Evolutionary conservation across 352 stramenopile genomes (phyloP), one percentile per base, ranked within the genome.

Genomic region (Pythium oligandrum): DNA sequence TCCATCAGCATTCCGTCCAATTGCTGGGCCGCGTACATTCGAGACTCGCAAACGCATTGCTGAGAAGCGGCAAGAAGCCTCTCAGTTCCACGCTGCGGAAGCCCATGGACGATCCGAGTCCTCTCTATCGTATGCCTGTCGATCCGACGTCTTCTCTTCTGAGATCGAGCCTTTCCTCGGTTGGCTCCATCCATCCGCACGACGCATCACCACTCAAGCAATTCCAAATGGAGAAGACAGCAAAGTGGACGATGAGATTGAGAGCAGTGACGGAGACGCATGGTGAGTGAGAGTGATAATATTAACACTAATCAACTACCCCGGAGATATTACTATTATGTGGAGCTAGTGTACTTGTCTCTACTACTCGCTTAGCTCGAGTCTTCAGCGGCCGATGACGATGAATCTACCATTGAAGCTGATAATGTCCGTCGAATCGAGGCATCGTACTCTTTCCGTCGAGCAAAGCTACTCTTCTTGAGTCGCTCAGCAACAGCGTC

Each of bases 401-500:
- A 49, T 40, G 51, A 40, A 30, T 81, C 65, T 46, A 8, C 48
- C 8, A 43, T 58, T 9, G 49, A 55, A 6, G 55, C 55, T 4
- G 55, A 63, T 0, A 69, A 37, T 4, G 54, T 56, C 8, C 61
- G 61, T n/a, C 78, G 60, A 47, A 89, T 85, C 26, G 62, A 59
- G n/a, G 71, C 73, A 44, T 86, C 78, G 51, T 89, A 89, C 58
- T 89, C 78, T 61, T 78, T 78, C 40, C 78, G 66, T 33, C 73
- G 68, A 4, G 72, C 76, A 55, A 89, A 89, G 55, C 78, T 89
- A 52, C 78, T 89, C 44, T 78, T 80, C 52, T 84, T 86, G 46
- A 88, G 73, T 32, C 78, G 79, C 34, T 85, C 78, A 30, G 56
- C 30, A 11, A 55, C 6, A 17, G 38, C 34, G 10, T 57, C 52